Base-by-base conservation (phyloP, 441 rosid genomes). In the Dalechampia spathulata region DNA sequence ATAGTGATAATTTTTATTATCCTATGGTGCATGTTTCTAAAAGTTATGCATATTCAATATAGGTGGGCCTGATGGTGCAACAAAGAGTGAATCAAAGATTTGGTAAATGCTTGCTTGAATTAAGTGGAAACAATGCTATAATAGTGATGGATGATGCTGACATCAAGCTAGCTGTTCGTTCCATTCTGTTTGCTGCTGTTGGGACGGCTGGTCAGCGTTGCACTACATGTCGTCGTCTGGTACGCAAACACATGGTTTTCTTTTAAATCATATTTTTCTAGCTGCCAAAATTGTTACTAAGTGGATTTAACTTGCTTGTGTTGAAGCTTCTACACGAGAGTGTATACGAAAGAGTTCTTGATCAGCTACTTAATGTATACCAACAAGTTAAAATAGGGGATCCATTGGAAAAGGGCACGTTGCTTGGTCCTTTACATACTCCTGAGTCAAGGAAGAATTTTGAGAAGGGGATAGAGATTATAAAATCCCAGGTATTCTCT, bases 201-300 rank as follows among this genome's bases (percentile, higher is more conserved):
- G 99, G 99, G 59, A 93, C 97, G 6, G 97, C 97, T 72, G 97
- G 97, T 46, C 99, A 90, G 62, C 87, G 99, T 62, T 90, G 97
- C 83, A 89, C 99, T 62, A 87, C 99, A 52, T 90, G 96, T 63
- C 99, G 97, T 67, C 79, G 99, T 67, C 99, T 93, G 97, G 97
- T 93, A 87, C 21, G 45, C 19, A 1, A 38, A 60, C 16, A 42
- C 15, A 30, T 17, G 41, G 46, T 63, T 59, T 71, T 67, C 62
- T 41, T 49, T 58, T 19, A 12, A 58, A 34, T 22, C 49, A 43
- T 42, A 34, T 45, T 40, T 11, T 27, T 22, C 43, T 42, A 9
- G 41, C 42, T 14, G 34, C 14, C 36, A 61, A 49, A 37, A 6
- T 42, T 57, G 53, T 39, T 41, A 27, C 56, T 32, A 5, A 50